Evolutionary conservation across 257 asterid species (phyloP), one percentile per base, ranked within the genome.

Genomic region (Przewalskia tangutica): DNA sequence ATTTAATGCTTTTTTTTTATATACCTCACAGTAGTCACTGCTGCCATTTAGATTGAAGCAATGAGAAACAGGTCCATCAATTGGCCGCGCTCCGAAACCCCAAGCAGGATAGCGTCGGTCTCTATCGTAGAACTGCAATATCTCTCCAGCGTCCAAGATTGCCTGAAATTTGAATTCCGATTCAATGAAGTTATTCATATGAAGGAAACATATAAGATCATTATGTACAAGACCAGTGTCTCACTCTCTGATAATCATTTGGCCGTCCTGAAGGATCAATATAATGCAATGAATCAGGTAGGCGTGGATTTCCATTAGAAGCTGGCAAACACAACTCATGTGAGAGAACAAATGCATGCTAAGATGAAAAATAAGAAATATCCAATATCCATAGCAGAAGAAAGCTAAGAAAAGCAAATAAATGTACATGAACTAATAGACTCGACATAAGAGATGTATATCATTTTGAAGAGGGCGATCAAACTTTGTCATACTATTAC

Each of bases 51-150:
- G 91, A 86, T 96, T 96, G 86, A 96, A 96, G 87, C 99, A 96
- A 85, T 96, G 99, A 63, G 99, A 96, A 54, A 96, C 98, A 51
- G 98, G 98, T 50, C 98, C 98, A 88, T 96, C 99, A 82, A 96
- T 93, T 68, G 99, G 98, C 55, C 98, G 91, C 23, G 98, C 99
- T 84, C 99, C 99, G 80, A 96, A 96, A 68, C 99, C 98, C 98
- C 98, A 96, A 81, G 99, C 97, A 79, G 99, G 97, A 84, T 92
- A 94, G 55, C 86, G 93, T 85, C 87, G 90, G 89, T 96, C 99
- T 27, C 87, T 89, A 86, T 94, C 99, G 79, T 96, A 96, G 87
- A 90, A 93, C 85, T 96, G 98, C 88, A 96, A 66, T 48, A 96
- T 89, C 83, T 95, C 98, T 51, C 98, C 99, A 84, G 90, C 92